Evolutionary conservation across 495 filamentous ascomycete species (phyloP).

Genomic region (Penicillium soppii): DNA sequence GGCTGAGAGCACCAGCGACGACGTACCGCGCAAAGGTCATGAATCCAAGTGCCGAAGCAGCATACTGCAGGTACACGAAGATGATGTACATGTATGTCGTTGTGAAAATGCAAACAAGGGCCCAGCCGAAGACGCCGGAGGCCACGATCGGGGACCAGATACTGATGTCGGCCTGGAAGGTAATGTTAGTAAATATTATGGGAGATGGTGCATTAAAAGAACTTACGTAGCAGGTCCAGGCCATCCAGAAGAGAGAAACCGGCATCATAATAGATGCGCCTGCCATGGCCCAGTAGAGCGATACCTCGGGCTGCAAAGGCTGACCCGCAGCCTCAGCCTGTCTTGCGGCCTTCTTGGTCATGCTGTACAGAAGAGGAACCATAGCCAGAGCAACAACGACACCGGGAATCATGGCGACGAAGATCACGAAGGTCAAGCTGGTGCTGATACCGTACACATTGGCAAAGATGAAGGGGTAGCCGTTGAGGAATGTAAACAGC

Average conservation of each 20-base stretch:
- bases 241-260: conserved; percentile 59
- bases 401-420: neutral
- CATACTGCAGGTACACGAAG: conserved; percentile 36
- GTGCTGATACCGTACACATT: neutral
- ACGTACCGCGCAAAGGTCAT: conserved; percentile 46
- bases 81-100: conserved; percentile 50
- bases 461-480: conserved; percentile 9
- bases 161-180: conserved; percentile 31
- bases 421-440: neutral
- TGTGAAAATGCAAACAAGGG: conserved; percentile 44
- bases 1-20: conserved; percentile 41
- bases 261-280: conserved; percentile 25
- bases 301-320: conserved; percentile 2
- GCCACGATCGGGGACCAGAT: conserved; percentile 48
- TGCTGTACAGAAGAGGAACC: neutral
- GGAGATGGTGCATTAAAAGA: neutral
- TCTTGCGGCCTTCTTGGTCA: neutral
- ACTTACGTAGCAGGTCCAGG: conserved; percentile 44
- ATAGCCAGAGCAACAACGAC: neutral
- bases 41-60: conserved; percentile 38
- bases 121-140: conserved; percentile 47
- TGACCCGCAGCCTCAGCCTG: neutral
- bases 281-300: conserved; percentile 5
- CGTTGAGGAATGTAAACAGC: conserved; percentile 10
- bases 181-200: neutral